Percentiles rank a stretch among this genome's conserved stretches.
These are phyloP conservation scores for Hawksworthiomyces lignivorus DNA, from an alignment of 2,329 filamentous ascomycete genomes.

Conservation along the genomic window DNA sequence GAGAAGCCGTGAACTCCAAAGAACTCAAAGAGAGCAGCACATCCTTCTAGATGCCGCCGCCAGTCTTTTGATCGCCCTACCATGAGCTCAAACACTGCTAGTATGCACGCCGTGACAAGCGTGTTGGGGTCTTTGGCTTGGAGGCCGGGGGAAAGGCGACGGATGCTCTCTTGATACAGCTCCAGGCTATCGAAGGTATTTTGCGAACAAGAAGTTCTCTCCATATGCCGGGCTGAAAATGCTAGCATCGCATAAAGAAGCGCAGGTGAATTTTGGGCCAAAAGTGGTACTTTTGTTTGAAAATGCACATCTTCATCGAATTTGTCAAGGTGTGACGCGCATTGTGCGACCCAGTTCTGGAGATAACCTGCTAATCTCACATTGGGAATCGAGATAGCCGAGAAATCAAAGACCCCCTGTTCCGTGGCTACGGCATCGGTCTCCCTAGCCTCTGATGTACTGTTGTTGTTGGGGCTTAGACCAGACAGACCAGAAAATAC, in stretches of 20 bases:
- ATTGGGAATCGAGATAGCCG: not conserved
- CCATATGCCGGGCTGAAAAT: conserved; percentile 45
- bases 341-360: conserved; percentile 18
- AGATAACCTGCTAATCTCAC: conserved; percentile 22
- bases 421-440: conserved; percentile 23
- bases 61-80: conserved; percentile 37
- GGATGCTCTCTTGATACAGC: conserved; percentile 47
- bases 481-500: conserved; percentile 27
- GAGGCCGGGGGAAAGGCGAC: conserved; percentile 28
- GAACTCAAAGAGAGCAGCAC: conserved; percentile 44
- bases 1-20: conserved; percentile 46
- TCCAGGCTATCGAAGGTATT: conserved; percentile 44
- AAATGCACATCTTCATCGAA: conserved; percentile 43
- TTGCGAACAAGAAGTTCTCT: conserved; percentile 34
- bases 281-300: conserved; percentile 41
- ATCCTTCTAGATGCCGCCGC: conserved; percentile 49
- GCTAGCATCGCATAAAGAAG: conserved; percentile 45
- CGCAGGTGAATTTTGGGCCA: conserved; percentile 38
- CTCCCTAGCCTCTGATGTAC: conserved; percentile 30
- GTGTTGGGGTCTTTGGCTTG: conserved; percentile 25
- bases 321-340: conserved; percentile 5
- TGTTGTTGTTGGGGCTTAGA: not conserved
- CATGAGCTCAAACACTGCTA: conserved; percentile 35
- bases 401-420: conserved; percentile 22
- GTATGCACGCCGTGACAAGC: conserved; percentile 31